These are phyloP conservation scores for Sungouiozyma intestinalis DNA, from an alignment of 805 yeast genomes.

Conservation along the genomic window DNA sequence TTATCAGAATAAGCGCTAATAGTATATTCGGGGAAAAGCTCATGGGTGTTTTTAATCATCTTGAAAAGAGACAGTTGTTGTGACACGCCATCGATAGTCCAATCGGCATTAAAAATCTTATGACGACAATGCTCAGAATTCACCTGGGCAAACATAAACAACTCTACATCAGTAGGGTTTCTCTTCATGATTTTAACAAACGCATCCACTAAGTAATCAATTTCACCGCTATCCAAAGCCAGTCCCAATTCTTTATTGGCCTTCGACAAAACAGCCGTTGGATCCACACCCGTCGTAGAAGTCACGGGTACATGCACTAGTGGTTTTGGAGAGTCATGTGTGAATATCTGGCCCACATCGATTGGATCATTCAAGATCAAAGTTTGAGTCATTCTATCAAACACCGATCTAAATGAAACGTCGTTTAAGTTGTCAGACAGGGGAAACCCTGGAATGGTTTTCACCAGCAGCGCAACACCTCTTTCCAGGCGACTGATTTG, in stretches of 20 bases:
- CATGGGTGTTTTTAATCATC: constrained; percentile 93
- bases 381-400: constrained; percentile 90
- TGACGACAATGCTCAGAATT: constrained; percentile 99
- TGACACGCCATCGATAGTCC: constrained; percentile 83
- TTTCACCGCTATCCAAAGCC: constrained; percentile 92
- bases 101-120: constrained; percentile 95
- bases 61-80: constrained; percentile 72
- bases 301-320: constrained; percentile 63
- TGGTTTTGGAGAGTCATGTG: constrained; percentile 72
- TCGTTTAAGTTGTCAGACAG: constrained; percentile 43
- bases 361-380: constrained; percentile 55
- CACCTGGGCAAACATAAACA: constrained; percentile 98
- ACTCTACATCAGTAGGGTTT: constrained; percentile 95
- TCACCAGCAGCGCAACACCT: constrained; percentile 67
- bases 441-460: constrained; percentile 63
- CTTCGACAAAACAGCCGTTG: constrained; percentile 47
- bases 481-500: constrained; percentile 81
- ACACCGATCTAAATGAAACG: constrained; percentile 58
- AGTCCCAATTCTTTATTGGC: constrained; percentile 83
- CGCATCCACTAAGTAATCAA: constrained; percentile 74
- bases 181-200: constrained; percentile 67
- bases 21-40: constrained; percentile 67
- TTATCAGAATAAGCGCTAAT: constrained; percentile 93
- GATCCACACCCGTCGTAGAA: constrained; percentile 18
- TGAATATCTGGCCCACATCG: constrained; percentile 57